Evolutionary conservation across 1,139 yeast species (phyloP).

Genomic region (Debaryomyces psychrophilus): DNA sequence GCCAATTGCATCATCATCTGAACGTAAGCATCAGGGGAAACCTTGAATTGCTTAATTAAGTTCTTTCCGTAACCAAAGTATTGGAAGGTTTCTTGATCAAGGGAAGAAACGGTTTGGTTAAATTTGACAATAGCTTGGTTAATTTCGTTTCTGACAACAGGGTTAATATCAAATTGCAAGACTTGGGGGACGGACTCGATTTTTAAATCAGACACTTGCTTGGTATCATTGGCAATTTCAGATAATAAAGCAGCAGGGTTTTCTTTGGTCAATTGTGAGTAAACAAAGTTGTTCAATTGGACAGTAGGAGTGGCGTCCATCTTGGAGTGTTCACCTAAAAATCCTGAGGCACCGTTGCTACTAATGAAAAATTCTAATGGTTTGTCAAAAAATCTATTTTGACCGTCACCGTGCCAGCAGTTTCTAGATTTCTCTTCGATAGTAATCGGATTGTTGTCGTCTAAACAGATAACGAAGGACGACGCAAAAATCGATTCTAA

Average conservation of each 20-base stretch:
- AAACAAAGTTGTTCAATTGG: conserved; percentile 78
- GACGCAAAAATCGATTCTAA: conserved; percentile 74
- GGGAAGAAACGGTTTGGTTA: conserved; percentile 51
- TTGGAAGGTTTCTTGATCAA: conserved; percentile 69
- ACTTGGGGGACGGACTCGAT: conserved; percentile 24
- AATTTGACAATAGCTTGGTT: conserved; percentile 59
- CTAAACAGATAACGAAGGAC: conserved; percentile 81
- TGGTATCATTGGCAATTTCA: conserved; percentile 29
- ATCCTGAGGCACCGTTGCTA: conserved; percentile 87
- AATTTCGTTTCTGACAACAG: conserved; percentile 56
- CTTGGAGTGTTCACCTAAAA: conserved; percentile 93
- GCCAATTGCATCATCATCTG: conserved; percentile 80
- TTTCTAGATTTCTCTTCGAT: conserved; percentile 84
- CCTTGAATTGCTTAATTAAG: conserved; percentile 66
- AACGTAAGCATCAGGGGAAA: conserved; percentile 77
- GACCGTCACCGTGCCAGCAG: conserved; percentile 95
- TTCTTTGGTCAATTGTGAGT: conserved; percentile 56
- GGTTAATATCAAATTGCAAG: conserved; percentile 52
- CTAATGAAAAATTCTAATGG: conserved; percentile 84
- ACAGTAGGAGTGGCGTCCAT: conserved; percentile 99
- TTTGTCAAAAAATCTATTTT: conserved; percentile 90
- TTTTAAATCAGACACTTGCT: conserved; percentile 7
- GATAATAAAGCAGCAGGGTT: conserved; percentile 37
- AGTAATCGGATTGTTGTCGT: conserved; percentile 72
- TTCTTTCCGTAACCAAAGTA: conserved; percentile 73